These are phyloP conservation scores for Irpex sp. DNA, from an alignment of 1,284 basidiomycete genomes.

Conservation along the genomic window DNA sequence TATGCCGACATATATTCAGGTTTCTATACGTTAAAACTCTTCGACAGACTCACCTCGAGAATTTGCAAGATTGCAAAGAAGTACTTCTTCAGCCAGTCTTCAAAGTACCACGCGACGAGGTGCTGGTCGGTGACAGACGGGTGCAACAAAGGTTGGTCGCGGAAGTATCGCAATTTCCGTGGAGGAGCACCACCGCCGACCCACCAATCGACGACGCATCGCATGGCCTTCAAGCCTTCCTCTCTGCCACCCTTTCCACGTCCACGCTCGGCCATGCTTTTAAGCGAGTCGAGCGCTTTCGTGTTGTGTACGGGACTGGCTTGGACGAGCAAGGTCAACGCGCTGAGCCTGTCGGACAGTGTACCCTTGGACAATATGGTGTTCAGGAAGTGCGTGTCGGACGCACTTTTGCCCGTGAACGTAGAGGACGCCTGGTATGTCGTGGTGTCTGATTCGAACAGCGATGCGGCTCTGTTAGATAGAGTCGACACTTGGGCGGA, in stretches of 20 bases:
- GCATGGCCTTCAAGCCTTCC: slow-evolving; percentile 85
- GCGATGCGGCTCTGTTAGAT: slow-evolving; percentile 43
- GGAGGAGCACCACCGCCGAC: slow-evolving; percentile 82
- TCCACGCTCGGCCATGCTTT: slow-evolving; percentile 71
- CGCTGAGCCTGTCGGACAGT: slow-evolving; percentile 90
- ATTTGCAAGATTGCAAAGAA: slow-evolving; percentile 92
- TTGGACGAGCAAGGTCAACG: slow-evolving; percentile 88
- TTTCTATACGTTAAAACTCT: neutral
- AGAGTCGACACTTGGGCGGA: slow-evolving; percentile 43
- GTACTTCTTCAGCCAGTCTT: slow-evolving; percentile 97
- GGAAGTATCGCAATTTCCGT: slow-evolving; percentile 89
- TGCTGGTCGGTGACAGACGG: slow-evolving; percentile 70
- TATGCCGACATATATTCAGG: neutral
- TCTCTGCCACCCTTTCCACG: slow-evolving; percentile 86
- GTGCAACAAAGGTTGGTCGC: slow-evolving; percentile 83
- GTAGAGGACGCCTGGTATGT: slow-evolving; percentile 41
- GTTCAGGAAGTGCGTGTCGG: slow-evolving; percentile 79
- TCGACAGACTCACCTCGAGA: slow-evolving; percentile 64
- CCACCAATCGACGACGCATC: slow-evolving; percentile 97
- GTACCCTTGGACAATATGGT: slow-evolving; percentile 88
- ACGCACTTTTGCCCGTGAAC: slow-evolving; percentile 39
- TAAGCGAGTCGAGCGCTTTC: slow-evolving; percentile 75
- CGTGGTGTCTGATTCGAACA: slow-evolving; percentile 50
- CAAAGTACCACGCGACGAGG: slow-evolving; percentile 86
- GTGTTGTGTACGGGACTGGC: slow-evolving; percentile 90